phyloP scores from a whole-genome alignment of 306 rosid genomes.

The Prinsepia uniflora region DNA sequence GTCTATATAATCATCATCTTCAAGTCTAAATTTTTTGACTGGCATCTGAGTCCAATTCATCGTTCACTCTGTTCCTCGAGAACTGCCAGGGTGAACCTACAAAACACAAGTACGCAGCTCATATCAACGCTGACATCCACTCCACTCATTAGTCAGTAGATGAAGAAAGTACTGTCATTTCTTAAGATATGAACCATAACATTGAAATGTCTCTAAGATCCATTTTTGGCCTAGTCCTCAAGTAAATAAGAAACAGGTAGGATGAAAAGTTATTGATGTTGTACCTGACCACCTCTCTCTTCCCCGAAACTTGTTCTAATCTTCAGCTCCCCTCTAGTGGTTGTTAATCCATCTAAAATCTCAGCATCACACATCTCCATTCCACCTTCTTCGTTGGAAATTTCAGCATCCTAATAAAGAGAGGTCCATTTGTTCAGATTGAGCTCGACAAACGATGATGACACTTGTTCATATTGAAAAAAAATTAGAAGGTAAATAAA shows the following conservation, averaged over 20 bases:
- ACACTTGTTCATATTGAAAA: not conserved
- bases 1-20: not conserved
- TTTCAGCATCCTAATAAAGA: constrained; percentile 45
- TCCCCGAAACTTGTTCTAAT: constrained; percentile 58
- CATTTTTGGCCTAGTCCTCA: not conserved
- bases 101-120: constrained; percentile 12
- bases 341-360: constrained; percentile 70
- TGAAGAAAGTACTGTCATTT: not conserved
- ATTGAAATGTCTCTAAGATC: not conserved
- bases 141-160: not conserved
- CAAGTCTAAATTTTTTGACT: not conserved
- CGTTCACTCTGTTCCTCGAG: constrained; percentile 9
- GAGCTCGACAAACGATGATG: not conserved
- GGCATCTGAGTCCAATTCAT: not conserved
- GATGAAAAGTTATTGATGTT: not conserved
- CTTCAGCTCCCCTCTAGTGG: constrained; percentile 81
- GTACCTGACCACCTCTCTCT: constrained; percentile 56
- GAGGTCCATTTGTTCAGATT: not conserved
- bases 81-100: constrained; percentile 39
- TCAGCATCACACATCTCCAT: constrained; percentile 52
- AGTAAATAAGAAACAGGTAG: not conserved
- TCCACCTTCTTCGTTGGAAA: constrained; percentile 31
- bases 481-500: not conserved
- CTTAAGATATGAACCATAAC: not conserved
- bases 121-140: not conserved